These are phyloP conservation scores for Ganoderma sp. DNA, from an alignment of 1,284 basidiomycete genomes.

Conservation along the genomic window DNA sequence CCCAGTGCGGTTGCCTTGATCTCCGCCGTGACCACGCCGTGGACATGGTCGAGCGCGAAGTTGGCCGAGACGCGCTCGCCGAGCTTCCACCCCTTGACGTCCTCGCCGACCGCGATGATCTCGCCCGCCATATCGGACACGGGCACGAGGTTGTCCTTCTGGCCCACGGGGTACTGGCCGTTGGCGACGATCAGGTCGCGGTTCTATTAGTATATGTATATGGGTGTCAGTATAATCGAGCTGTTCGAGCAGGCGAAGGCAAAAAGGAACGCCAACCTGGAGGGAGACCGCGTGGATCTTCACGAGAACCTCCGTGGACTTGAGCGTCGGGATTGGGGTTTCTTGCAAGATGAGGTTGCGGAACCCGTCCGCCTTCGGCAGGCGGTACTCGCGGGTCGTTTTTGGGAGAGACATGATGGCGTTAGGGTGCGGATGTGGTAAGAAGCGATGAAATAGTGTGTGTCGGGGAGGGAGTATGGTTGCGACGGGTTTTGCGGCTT, in stretches of 20 bases:
- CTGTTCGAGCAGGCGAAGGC: too few species aligned
- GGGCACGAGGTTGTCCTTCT: constrained; percentile 50
- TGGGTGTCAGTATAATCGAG: not conserved
- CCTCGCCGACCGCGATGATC: constrained; percentile 57
- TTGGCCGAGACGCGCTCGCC: constrained; percentile 60
- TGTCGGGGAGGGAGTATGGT: not conserved
- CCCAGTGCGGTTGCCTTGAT: constrained; percentile 50
- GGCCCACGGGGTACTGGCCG: constrained; percentile 41
- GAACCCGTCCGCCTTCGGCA: constrained; percentile 38
- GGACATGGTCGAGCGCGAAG: constrained; percentile 32
- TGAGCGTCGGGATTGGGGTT: constrained; percentile 41
- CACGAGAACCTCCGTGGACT: constrained; percentile 51
- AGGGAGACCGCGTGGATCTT: constrained; percentile 59
- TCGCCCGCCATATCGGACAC: constrained; percentile 70
- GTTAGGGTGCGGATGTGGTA: not conserved
- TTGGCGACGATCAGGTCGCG: constrained; percentile 50
- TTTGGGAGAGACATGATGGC: constrained; percentile 37
- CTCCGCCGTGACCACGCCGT: constrained; percentile 26
- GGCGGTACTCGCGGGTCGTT: constrained; percentile 43
- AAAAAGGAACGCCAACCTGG: constrained; percentile 33
- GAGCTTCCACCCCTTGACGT: constrained; percentile 46
- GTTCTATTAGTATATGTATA: constrained; percentile 38
- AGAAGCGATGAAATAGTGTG: not conserved
- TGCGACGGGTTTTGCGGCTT: not conserved
- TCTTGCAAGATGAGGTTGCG: constrained; percentile 44